phyloP scores from a whole-genome alignment of 495 filamentous ascomycete species.

The Neurospora intermedia region DNA sequence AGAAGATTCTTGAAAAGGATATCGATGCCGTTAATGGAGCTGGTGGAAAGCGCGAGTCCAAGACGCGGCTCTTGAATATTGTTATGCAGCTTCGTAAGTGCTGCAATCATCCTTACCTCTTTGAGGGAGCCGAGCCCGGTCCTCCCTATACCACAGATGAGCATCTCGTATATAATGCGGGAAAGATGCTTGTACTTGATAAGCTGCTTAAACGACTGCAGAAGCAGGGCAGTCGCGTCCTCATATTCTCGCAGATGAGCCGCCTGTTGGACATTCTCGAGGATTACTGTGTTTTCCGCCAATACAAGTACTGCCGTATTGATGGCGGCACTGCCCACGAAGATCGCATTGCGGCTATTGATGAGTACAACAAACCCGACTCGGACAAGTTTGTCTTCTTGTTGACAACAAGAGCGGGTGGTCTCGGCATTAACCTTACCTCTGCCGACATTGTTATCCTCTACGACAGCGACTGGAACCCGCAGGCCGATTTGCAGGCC shows the following conservation, averaged over 20 bases:
- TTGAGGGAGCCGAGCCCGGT: constrained; percentile 94
- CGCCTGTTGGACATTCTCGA: constrained; percentile 94
- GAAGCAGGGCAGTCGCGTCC: constrained; percentile 74
- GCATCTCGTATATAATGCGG: constrained; percentile 85
- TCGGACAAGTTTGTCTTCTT: constrained; percentile 98
- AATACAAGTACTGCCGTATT: constrained; percentile 94
- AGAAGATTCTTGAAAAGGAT: constrained; percentile 98
- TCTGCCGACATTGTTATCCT: constrained; percentile 92
- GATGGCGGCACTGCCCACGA: constrained; percentile 96
- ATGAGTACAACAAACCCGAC: constrained; percentile 91
- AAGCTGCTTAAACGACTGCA: constrained; percentile 79
- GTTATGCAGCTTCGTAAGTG: constrained; percentile 99
- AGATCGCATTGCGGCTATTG: constrained; percentile 93
- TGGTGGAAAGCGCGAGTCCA: constrained; percentile 93
- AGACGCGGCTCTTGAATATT: constrained; percentile 97
- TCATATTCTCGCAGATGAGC: constrained; percentile 99
- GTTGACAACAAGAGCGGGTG: constrained; percentile 92
- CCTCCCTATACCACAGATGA: constrained; percentile 98
- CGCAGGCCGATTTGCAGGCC: constrained; percentile 93
- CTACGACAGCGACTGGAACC: constrained; percentile 99
- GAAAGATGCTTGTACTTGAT: constrained; percentile 97
- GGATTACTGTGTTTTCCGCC: constrained; percentile 93
- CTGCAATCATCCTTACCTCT: constrained; percentile 98
- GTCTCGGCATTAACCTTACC: constrained; percentile 96
- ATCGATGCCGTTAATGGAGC: constrained; percentile 99